These are phyloP conservation scores for Trapa bicornis DNA, from an alignment of 345 rosid genomes.

Conservation along the genomic window DNA sequence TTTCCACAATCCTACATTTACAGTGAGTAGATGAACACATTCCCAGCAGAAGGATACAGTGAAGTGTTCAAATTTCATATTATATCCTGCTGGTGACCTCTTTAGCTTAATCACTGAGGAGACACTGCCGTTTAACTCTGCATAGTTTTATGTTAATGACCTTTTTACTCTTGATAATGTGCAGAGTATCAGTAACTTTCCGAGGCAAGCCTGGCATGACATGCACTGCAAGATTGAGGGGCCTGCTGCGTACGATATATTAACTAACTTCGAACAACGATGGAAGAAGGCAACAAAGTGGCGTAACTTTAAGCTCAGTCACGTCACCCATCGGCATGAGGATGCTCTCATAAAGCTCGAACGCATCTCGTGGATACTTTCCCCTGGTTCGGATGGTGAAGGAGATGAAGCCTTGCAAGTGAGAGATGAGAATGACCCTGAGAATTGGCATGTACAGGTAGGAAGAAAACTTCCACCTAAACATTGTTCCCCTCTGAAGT, in stretches of 20 bases:
- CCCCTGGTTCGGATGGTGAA: conserved; percentile 32
- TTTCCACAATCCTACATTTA: conserved; percentile 53
- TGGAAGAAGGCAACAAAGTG: conserved; percentile 48
- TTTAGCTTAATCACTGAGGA: no score
- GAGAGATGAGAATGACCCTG: conserved; percentile 34
- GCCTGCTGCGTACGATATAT: no score
- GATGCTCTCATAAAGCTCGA: conserved; percentile 48
- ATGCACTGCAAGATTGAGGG: no score
- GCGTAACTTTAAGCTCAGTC: conserved; percentile 41
- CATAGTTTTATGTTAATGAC: no score
- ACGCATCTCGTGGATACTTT: conserved; percentile 41
- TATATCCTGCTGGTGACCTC: no score
- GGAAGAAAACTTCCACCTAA: background rate
- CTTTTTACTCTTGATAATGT: no score
- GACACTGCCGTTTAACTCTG: no score
- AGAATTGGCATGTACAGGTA: conserved; percentile 72
- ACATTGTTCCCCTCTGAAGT: background rate
- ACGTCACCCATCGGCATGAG: conserved; percentile 35
- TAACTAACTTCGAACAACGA: conserved; percentile 42
- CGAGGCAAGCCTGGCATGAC: no score
- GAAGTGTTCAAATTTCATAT: no score
- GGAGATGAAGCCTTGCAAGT: conserved; percentile 26
- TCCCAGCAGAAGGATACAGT: background rate
- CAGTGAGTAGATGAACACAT: conserved; percentile 22
- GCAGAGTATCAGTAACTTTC: no score